Evolutionary conservation across 2,329 filamentous ascomycete genomes (phyloP).

Genomic region (Cordyceps militaris): DNA sequence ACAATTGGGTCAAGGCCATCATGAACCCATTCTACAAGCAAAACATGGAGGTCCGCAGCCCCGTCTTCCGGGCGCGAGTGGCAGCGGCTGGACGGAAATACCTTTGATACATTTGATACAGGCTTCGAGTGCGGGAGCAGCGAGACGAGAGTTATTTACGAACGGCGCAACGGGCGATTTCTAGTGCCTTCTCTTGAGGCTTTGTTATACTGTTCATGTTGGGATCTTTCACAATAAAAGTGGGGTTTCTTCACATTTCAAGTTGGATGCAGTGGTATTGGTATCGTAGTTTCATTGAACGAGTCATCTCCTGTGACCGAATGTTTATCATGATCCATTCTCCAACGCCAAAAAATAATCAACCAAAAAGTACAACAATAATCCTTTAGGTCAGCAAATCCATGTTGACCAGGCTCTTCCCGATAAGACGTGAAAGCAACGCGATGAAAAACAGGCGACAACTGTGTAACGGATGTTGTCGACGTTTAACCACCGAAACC

Average conservation of each 20-base stretch:
- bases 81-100: constrained; percentile 89
- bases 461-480: constrained; percentile 92
- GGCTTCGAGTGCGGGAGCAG: neutral
- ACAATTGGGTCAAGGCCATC: constrained; percentile 91
- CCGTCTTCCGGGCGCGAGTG: constrained; percentile 76
- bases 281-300: constrained; percentile 14
- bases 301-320: constrained; percentile 28
- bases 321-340: constrained; percentile 2
- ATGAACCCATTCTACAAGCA: constrained; percentile 95
- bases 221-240: neutral
- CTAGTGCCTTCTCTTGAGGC: neutral
- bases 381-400: neutral
- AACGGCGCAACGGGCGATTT: neutral
- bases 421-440: constrained; percentile 16
- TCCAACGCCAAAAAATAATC: constrained; percentile 2
- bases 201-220: neutral
- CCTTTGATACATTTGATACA: constrained; percentile 46
- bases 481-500: constrained; percentile 67
- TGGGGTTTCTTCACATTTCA: neutral
- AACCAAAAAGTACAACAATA: constrained; percentile 7
- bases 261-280: neutral
- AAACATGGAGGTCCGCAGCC: constrained; percentile 79
- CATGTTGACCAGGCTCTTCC: constrained; percentile 3
- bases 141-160: neutral
- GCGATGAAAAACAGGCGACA: neutral